These are phyloP conservation scores for Purpureocillium takamizusanense DNA, from an alignment of 2,329 filamentous ascomycete genomes.

Conservation along the genomic window DNA sequence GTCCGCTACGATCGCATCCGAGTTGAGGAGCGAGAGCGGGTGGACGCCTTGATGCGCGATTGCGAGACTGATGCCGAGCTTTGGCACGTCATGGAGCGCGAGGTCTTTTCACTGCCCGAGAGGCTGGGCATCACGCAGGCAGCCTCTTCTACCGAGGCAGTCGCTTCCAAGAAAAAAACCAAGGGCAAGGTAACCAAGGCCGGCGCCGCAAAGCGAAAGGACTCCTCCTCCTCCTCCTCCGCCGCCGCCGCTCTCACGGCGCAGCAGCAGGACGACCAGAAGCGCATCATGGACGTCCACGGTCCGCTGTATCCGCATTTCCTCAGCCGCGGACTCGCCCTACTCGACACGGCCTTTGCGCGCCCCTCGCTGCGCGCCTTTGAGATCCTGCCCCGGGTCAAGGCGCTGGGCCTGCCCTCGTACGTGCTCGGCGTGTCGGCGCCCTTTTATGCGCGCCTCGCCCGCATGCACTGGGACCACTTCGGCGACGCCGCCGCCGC, in stretches of 20 bases:
- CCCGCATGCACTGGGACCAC: constrained; percentile 51
- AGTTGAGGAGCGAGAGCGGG: constrained; percentile 36
- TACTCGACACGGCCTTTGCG: constrained; percentile 48
- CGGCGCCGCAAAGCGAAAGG: constrained; percentile 8
- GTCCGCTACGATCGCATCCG: constrained; percentile 26
- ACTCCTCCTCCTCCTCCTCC: too few relatives aligned
- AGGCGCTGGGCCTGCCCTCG: constrained; percentile 57
- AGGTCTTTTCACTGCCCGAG: constrained; percentile 55
- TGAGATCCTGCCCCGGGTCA: constrained; percentile 56
- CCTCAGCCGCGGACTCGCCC: constrained; percentile 45
- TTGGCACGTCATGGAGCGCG: constrained; percentile 56
- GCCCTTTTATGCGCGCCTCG: constrained; percentile 58
- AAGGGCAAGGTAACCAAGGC: constrained; percentile 5
- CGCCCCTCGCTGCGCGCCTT: constrained; percentile 50
- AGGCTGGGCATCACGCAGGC: constrained; percentile 39
- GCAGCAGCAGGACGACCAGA: constrained; percentile 10
- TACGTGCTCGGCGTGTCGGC: constrained; percentile 66
- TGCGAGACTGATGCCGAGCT: constrained; percentile 54
- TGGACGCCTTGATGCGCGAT: constrained; percentile 43
- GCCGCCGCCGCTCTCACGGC: not conserved
- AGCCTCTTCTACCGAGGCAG: too few relatives aligned
- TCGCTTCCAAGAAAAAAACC: not conserved
- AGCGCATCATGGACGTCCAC: constrained; percentile 43
- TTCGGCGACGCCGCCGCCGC: constrained; percentile 49
- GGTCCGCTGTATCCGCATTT: constrained; percentile 57